These are phyloP conservation scores for Gamsiella multidivaricata DNA, from an alignment of 192 early-diverging fungal species.

Conservation along the genomic window DNA sequence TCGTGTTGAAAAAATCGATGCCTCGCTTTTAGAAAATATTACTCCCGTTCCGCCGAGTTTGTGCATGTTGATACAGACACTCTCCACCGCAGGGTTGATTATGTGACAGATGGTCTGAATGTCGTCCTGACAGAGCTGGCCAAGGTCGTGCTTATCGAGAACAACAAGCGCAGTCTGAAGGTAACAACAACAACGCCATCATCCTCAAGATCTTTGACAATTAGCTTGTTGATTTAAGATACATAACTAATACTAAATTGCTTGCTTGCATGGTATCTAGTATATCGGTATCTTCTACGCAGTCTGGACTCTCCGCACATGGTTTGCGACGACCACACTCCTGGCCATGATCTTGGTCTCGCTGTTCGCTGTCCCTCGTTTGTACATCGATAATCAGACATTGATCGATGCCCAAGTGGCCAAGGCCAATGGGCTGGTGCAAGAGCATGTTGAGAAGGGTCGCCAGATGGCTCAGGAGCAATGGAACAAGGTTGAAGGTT, in stretches of 20 bases:
- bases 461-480: conserved; percentile 26
- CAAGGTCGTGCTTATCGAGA: conserved; percentile 41
- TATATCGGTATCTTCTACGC: conserved; percentile 43
- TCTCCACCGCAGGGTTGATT: conserved; percentile 32
- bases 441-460: conserved; percentile 31
- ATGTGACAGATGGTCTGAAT: conserved; percentile 45
- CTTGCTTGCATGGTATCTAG: too few relatives aligned
- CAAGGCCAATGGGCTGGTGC: conserved; percentile 30
- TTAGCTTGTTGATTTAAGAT: background rate
- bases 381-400: conserved; percentile 45
- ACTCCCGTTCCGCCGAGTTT: conserved; percentile 40
- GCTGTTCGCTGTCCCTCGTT: conserved; percentile 34
- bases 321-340: conserved; percentile 47
- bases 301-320: conserved; percentile 51
- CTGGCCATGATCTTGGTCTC: conserved; percentile 34
- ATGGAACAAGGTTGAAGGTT: conserved; percentile 29
- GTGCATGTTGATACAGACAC: conserved; percentile 32
- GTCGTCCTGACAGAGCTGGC: conserved; percentile 46
- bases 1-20: too few relatives aligned
- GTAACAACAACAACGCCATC: conserved; percentile 1
- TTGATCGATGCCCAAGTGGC: conserved; percentile 40
- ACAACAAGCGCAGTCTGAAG: conserved; percentile 44
- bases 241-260: background rate
- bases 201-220: background rate
- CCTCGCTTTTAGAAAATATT: conserved; percentile 39